Base-by-base conservation (phyloP, 2,329 filamentous ascomycete genomes). In the Cordyceps tenuipes region DNA sequence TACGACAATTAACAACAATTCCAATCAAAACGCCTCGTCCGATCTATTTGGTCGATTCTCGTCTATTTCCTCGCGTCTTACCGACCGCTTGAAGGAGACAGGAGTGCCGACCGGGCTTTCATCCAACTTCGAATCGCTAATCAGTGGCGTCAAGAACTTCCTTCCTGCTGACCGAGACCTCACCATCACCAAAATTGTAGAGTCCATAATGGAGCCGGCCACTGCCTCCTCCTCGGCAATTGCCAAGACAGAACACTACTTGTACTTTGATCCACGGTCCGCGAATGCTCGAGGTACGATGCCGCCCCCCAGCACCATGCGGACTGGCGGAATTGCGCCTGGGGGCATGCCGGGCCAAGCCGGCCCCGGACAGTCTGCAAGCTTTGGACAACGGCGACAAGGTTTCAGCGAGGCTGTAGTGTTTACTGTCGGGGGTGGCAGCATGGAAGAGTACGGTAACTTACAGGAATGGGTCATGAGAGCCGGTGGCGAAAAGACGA, bases 401-500 rank as follows among this genome's bases (percentile, higher is more conserved):
- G 91, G 90, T 0, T 97, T 93, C 73, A 89, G 85, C 53, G 92
- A 96, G 68, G 90, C 91, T 1, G 87, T 96, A 59, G 90, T 96
- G n/a, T 96, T 97, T 70, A 93, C 90, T 0, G 91, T 95, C 3
- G 94, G 94, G 4, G 94, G 95, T 51, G 94, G 94, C 47, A 97
- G 91, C 71, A 97, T 99, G 90, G 94, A 99, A 67, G 94, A 99
- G 72, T 99, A 97, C 71, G 93, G 92, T 21, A 99, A 99, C 73
- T 72, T 99, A 71, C 91, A 96, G 71, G 94, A 97, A 70, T 99
- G 94, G 94, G 91, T 93, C 5, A 85, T 84, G 72, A 82, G 93
- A 64, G 91, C 90, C 4, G 79, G 80, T 52, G 84, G 84, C 15
- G 82, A 83, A 59, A 82, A 84, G 9, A 81, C 84, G 23, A 88